Conservation (phyloP, 2,329 filamentous ascomycete species). For the Thelonectria rubi region DNA sequence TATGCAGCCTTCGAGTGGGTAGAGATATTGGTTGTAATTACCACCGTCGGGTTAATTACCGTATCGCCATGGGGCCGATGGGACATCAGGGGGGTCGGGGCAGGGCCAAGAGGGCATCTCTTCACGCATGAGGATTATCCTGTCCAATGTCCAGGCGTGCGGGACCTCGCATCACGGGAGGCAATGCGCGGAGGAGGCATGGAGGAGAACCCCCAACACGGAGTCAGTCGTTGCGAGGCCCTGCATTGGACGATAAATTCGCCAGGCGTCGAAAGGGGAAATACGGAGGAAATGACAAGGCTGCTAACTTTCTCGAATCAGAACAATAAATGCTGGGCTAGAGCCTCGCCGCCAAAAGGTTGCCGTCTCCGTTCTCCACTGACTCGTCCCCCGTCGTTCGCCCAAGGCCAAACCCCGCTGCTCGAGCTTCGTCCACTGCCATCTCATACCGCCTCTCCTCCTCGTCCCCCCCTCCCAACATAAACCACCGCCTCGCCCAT, state of each 20-base stretch:
- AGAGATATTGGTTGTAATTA: conserved; percentile 4
- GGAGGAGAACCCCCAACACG: no score
- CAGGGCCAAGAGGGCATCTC: not conserved
- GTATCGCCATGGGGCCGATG: not conserved
- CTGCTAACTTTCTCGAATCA: conserved; percentile 1
- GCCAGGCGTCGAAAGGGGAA: not conserved
- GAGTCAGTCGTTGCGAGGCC: no score
- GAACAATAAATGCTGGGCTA: conserved; percentile 10
- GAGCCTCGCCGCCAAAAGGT: conserved; percentile 1
- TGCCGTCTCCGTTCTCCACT: conserved; percentile 12
- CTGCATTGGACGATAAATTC: no score
- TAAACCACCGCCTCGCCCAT: conserved; percentile 17
- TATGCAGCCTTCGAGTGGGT: not conserved
- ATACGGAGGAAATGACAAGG: conserved; percentile 20
- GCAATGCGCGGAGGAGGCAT: not conserved
- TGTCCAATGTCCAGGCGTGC: not conserved
- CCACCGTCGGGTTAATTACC: conserved; percentile 2
- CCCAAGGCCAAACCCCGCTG: conserved; percentile 24
- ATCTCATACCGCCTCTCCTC: conserved; percentile 32
- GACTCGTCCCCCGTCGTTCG: not conserved
- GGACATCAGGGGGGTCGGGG: not conserved
- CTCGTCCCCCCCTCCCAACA: conserved; percentile 23
- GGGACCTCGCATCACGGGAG: not conserved
- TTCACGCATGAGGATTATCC: not conserved
- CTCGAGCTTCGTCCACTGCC: conserved; percentile 31